Evolutionary conservation across 495 filamentous ascomycete species (phyloP).

Genomic region (Jackrogersella multiformis): DNA sequence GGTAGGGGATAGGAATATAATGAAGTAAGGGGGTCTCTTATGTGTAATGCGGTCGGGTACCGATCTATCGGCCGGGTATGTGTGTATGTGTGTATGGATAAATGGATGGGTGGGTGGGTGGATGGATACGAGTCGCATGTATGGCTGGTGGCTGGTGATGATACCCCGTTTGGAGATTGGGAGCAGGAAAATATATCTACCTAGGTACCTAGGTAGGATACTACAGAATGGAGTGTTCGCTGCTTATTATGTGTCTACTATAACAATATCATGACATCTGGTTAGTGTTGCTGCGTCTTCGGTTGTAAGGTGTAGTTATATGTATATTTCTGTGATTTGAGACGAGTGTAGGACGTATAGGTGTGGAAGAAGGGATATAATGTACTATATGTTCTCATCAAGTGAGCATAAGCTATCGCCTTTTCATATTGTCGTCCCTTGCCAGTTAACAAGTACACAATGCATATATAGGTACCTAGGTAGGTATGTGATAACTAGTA

Average conservation of each 20-base stretch:
- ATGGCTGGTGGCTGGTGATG: slow-evolving; percentile 31
- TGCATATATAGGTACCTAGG: neutral
- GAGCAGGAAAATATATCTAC: neutral
- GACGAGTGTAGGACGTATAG: too few relatives aligned
- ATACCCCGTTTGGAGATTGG: slow-evolving; percentile 34
- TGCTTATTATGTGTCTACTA: neutral
- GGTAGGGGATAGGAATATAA: neutral
- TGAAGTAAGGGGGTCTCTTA: slow-evolving; percentile 9
- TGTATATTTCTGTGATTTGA: too few relatives aligned
- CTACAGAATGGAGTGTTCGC: slow-evolving; percentile 1
- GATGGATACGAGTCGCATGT: slow-evolving; percentile 29
- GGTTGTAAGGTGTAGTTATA: neutral
- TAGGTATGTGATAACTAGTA: neutral
- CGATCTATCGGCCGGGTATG: neutral
- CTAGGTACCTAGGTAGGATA: too few relatives aligned
- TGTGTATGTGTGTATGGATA: slow-evolving; percentile 15
- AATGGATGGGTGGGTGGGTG: slow-evolving; percentile 24
- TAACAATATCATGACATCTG: neutral
- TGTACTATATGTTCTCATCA: too few relatives aligned
- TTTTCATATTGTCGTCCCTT: too few relatives aligned
- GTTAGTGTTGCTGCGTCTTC: neutral
- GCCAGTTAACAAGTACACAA: too few relatives aligned
- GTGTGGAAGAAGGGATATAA: too few relatives aligned
- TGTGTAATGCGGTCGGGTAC: slow-evolving; percentile 18
- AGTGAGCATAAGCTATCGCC: too few relatives aligned